Percentiles rank a stretch among this genome's conserved stretches.
phyloP scores from a whole-genome alignment of 768 basidiomycete genomes.

The Hydnum rufescens region DNA sequence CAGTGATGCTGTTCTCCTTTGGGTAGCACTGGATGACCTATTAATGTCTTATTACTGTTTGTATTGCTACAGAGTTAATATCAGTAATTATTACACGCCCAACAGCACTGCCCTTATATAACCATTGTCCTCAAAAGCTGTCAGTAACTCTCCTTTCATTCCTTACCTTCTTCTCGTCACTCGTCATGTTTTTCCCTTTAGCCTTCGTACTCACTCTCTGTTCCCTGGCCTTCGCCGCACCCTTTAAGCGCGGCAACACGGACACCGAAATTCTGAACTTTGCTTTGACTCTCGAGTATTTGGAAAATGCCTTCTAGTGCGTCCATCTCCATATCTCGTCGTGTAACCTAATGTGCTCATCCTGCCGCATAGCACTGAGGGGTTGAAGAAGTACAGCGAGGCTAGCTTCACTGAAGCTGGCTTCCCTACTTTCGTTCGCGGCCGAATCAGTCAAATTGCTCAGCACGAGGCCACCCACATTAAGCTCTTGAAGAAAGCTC shows the following conservation, averaged over 20 bases:
- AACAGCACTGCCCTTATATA: too few species aligned
- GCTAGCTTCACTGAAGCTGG: constrained; percentile 26
- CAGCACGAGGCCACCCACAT: constrained; percentile 27
- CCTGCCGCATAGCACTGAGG: constrained; percentile 21
- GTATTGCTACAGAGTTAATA: too few species aligned
- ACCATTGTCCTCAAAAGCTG: too few species aligned
- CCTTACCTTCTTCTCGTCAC: too few species aligned
- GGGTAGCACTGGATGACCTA: too few species aligned
- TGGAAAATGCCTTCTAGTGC: constrained; percentile 28
- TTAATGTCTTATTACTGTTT: too few species aligned
- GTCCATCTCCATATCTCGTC: constrained; percentile 25
- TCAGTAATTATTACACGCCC: too few species aligned
- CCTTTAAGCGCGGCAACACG: not conserved
- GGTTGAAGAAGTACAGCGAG: constrained; percentile 22
- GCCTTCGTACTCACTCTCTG: constrained; percentile 3
- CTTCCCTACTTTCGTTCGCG: constrained; percentile 27
- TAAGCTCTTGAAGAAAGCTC: constrained; percentile 17
- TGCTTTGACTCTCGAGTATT: constrained; percentile 29
- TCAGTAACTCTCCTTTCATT: too few species aligned
- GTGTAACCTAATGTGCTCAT: constrained; percentile 22
- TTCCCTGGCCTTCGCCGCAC: not conserved
- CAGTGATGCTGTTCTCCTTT: too few species aligned
- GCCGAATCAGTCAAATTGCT: constrained; percentile 25
- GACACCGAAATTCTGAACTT: constrained; percentile 25
- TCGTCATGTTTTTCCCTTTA: not conserved